These are phyloP conservation scores for Balamuthia mandrillaris DNA, from an alignment of 208 protist genomes.

Conservation along the genomic window DNA sequence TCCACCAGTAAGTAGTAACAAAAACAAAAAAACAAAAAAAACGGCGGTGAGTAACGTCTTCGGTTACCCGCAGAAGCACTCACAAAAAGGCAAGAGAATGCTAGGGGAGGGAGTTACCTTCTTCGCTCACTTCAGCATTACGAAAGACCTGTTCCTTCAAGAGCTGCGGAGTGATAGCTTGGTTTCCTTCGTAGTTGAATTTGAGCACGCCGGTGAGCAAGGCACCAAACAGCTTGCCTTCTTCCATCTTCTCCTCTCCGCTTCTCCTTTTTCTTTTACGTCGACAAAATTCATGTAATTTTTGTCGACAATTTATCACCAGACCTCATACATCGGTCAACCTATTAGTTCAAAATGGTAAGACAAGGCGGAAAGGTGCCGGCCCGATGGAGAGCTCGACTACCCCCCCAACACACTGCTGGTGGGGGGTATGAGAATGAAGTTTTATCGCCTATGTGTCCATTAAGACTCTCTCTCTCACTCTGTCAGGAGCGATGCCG, in stretches of 20 bases:
- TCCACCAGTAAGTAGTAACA: neutral
- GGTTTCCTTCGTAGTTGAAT: neutral
- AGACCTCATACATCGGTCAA: no score
- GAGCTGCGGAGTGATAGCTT: constrained; percentile 2
- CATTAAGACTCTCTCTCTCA: no score
- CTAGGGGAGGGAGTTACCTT: neutral
- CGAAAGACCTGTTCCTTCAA: constrained; percentile 33
- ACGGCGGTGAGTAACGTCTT: neutral
- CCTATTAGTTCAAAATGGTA: no score
- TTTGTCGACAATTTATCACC: no score
- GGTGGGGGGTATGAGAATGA: no score
- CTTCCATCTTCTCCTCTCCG: neutral
- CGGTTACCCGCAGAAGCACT: neutral
- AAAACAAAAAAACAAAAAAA: neutral
- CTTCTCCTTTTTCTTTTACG: no score
- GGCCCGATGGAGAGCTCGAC: no score
- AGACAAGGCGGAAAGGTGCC: no score
- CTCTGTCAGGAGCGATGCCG: no score
- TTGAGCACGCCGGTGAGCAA: constrained; percentile 25
- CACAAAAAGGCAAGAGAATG: neutral
- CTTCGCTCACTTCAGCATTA: neutral
- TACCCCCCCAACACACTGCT: no score
- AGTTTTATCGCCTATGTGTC: no score
- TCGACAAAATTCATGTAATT: no score
- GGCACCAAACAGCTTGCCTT: neutral